Base-by-base conservation (phyloP, 2,329 filamentous ascomycete species). In the Cryphonectria radicalis region DNA sequence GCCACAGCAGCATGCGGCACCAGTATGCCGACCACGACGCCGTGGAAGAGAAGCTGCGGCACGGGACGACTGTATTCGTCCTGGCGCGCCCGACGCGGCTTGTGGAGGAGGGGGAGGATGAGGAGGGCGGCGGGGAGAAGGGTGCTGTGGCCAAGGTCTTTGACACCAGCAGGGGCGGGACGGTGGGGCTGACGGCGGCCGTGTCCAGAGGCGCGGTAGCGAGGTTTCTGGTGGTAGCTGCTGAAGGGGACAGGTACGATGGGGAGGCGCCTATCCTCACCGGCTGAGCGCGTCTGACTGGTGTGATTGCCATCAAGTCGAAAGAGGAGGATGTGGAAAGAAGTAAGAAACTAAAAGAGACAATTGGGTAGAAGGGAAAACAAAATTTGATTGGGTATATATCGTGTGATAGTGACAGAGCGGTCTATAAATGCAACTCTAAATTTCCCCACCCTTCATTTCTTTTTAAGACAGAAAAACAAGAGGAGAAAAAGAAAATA, bases 11-110 rank as follows among this genome's bases (percentile, higher is more conserved):
- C 71, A 86, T 88, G 82, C 78, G 74, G 28, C 78, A 82, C 42
- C 83, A 83, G 63, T 81, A 83, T 40, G 77, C 82, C 0, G 87
- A 88, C 69, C 87, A 88, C 71, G 80, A 83, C 65, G 77, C 78
- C 43, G 81, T 86, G 50, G 85, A 87, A 53, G 69, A 74, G 17
- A 78, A 84, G 74, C 77, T 86, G 69, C 73, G 76, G 66, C 0
- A 78, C 74, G 17, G 55, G 17, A 4, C 42, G 22, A 14, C 64
- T 10, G 25, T 13, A 0, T 70, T 46, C 17, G 63, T 72, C 59
- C n/a, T 70, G 28, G 68, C 64, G 14, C 63, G 70, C 46, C 68
- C 68, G n/a, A 67, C 57, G 17, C 46, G 67, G 59, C 68, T 72
- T 11, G 63, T 67, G 22, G 70, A 72, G 35, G 70, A 25, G 4